Conservation (phyloP, 495 filamentous ascomycete species). For the Annulohypoxylon moriforme region DNA sequence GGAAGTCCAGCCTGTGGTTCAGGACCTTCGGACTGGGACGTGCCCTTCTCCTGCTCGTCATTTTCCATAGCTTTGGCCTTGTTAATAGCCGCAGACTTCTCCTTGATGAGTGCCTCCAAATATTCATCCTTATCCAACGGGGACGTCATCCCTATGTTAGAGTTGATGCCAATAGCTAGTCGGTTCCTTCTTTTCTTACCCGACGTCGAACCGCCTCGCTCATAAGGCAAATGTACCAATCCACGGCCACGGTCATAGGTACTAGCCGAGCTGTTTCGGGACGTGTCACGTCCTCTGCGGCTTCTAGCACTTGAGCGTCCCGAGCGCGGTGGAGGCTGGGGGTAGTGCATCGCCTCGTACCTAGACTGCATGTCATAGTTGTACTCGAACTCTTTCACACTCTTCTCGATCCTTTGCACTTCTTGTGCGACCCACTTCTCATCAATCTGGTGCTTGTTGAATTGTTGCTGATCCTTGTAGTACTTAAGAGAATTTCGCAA, state of each 20-base stretch:
- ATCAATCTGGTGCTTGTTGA: conserved; percentile 64
- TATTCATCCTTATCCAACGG: conserved; percentile 21
- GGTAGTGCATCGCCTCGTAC: conserved; percentile 49
- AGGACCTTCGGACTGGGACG: conserved; percentile 9
- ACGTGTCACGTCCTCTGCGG: conserved; percentile 28
- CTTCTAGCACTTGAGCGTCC: conserved; percentile 33
- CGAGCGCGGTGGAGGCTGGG: conserved; percentile 31
- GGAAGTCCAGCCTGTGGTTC: not conserved
- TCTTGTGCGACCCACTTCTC: conserved; percentile 53
- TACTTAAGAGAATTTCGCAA: conserved; percentile 54
- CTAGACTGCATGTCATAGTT: conserved; percentile 50
- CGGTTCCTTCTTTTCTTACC: conserved; percentile 11
- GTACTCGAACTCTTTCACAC: conserved; percentile 55
- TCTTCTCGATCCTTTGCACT: conserved; percentile 47
- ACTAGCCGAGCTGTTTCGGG: conserved; percentile 36
- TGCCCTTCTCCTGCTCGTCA: conserved; percentile 37
- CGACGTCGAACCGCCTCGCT: conserved; percentile 12
- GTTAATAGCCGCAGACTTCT: conserved; percentile 18
- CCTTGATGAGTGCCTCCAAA: conserved; percentile 36
- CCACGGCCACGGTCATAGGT: conserved; percentile 10
- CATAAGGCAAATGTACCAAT: conserved; percentile 11
- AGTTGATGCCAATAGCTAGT: conserved; percentile 36
- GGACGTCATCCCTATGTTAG: conserved; percentile 24
- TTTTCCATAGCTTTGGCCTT: conserved; percentile 21
- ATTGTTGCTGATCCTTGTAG: conserved; percentile 59